phyloP scores from a whole-genome alignment of 1,284 basidiomycete genomes.

The Heterobasidion annosum region DNA sequence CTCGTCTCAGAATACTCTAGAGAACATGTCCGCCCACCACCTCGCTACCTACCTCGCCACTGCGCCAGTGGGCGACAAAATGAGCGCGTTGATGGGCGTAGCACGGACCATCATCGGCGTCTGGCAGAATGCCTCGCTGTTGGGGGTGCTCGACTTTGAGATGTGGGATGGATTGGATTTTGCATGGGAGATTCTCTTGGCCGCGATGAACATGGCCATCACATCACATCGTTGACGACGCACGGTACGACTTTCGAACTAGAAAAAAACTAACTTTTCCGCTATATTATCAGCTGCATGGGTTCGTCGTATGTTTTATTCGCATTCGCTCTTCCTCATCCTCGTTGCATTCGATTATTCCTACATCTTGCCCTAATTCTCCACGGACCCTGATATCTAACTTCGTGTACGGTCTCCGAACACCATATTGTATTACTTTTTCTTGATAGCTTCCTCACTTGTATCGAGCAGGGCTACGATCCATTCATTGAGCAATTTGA shows the following conservation, averaged over 20 bases:
- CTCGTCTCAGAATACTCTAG: slow-evolving; percentile 32
- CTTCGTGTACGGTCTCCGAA: background rate
- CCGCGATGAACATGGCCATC: slow-evolving; percentile 49
- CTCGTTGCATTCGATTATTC: background rate
- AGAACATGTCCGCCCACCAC: slow-evolving; percentile 35
- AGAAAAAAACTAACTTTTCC: background rate
- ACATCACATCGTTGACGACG: slow-evolving; percentile 1
- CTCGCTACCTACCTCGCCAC: slow-evolving; percentile 41
- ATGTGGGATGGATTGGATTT: slow-evolving; percentile 63
- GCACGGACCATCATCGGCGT: slow-evolving; percentile 61
- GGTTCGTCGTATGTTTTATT: background rate
- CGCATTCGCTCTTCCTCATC: background rate
- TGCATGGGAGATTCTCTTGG: slow-evolving; percentile 63
- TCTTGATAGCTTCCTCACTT: background rate
- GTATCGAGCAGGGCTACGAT: background rate
- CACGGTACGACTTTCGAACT: background rate
- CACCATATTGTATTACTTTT: background rate
- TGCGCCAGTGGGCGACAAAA: slow-evolving; percentile 29
- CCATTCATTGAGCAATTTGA: background rate
- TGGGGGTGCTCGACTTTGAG: slow-evolving; percentile 56
- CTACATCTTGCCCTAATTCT: background rate
- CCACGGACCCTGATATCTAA: background rate
- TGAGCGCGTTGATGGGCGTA: slow-evolving; percentile 42
- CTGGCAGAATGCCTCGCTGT: slow-evolving; percentile 63
- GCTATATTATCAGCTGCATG: slow-evolving; percentile 2